These are phyloP conservation scores for Citrullus amarus DNA, from an alignment of 306 rosid species.

Conservation along the genomic window DNA sequence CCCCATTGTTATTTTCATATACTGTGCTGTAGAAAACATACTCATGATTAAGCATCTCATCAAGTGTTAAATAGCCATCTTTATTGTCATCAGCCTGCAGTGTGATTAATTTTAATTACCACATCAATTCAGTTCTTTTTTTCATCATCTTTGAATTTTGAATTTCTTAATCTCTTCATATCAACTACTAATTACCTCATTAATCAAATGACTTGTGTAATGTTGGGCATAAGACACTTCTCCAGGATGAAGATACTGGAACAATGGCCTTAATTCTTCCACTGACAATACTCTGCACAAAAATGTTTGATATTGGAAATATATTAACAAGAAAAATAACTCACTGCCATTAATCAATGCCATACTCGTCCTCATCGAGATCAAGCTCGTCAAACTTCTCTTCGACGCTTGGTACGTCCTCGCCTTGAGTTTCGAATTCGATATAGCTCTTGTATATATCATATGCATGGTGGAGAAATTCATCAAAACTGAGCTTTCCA, in stretches of 20 bases:
- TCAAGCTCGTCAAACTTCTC: slow-evolving; percentile 53
- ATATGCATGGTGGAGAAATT: slow-evolving; percentile 34
- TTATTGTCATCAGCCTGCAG: slow-evolving; percentile 62
- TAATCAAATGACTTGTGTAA: slow-evolving; percentile 40
- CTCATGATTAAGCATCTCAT: slow-evolving; percentile 66
- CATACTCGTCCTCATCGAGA: slow-evolving; percentile 47
- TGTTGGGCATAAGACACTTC: slow-evolving; percentile 52
- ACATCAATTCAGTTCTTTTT: background rate
- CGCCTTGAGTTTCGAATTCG: slow-evolving; percentile 35
- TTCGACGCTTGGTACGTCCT: slow-evolving; percentile 17
- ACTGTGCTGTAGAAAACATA: slow-evolving; percentile 30
- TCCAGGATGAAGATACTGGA: slow-evolving; percentile 57
- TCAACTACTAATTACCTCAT: slow-evolving; percentile 29
- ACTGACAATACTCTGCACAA: slow-evolving; percentile 33
- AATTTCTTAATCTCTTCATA: background rate
- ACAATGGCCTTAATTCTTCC: slow-evolving; percentile 52
- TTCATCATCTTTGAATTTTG: too few species aligned
- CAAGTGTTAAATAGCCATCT: slow-evolving; percentile 38
- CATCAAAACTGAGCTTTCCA: slow-evolving; percentile 47
- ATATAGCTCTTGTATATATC: slow-evolving; percentile 33
- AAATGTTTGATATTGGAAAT: background rate
- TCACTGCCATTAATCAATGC: background rate
- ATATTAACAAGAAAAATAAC: background rate
- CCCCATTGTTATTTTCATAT: slow-evolving; percentile 1
- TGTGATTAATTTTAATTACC: background rate